These are phyloP conservation scores for Dictyostelium intermedium DNA, from an alignment of 78 protist species.

Conservation along the genomic window DNA sequence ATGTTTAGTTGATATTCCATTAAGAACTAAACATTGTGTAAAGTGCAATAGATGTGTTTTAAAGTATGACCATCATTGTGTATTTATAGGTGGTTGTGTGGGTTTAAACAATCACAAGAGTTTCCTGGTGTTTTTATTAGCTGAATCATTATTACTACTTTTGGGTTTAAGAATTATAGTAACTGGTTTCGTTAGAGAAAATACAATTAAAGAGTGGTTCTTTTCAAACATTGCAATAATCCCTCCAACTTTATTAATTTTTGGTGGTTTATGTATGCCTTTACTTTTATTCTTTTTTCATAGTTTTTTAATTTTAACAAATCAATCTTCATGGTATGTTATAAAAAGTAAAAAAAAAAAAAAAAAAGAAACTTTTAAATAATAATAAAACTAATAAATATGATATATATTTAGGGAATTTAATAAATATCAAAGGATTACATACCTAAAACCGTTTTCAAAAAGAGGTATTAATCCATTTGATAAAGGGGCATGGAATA, in stretches of 20 bases:
- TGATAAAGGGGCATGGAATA: slow-evolving; percentile 22
- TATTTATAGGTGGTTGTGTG: slow-evolving; percentile 56
- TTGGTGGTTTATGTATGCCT: slow-evolving; percentile 57
- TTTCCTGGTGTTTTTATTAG: slow-evolving; percentile 9
- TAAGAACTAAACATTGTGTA: slow-evolving; percentile 56
- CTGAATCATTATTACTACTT: neutral
- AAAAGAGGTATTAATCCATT: slow-evolving; percentile 39
- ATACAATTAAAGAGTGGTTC: slow-evolving; percentile 34
- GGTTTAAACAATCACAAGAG: slow-evolving; percentile 33
- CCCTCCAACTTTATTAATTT: slow-evolving; percentile 35
- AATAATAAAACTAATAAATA: neutral
- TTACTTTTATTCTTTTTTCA: slow-evolving; percentile 16
- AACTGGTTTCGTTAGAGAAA: slow-evolving; percentile 11
- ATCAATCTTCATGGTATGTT: slow-evolving; percentile 64
- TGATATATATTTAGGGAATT: neutral
- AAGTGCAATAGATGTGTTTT: slow-evolving; percentile 54
- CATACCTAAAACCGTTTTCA: neutral
- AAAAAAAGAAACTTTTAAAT: neutral
- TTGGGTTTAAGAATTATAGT: slow-evolving; percentile 41
- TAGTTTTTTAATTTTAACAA: slow-evolving; percentile 22
- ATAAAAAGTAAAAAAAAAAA: neutral
- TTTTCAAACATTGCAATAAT: neutral
- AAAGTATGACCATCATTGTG: slow-evolving; percentile 65
- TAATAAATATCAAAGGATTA: slow-evolving; percentile 28
- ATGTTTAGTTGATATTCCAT: slow-evolving; percentile 6